phyloP scores from a whole-genome alignment of 148 eudicot genomes.

The Linanthus parryae region DNA sequence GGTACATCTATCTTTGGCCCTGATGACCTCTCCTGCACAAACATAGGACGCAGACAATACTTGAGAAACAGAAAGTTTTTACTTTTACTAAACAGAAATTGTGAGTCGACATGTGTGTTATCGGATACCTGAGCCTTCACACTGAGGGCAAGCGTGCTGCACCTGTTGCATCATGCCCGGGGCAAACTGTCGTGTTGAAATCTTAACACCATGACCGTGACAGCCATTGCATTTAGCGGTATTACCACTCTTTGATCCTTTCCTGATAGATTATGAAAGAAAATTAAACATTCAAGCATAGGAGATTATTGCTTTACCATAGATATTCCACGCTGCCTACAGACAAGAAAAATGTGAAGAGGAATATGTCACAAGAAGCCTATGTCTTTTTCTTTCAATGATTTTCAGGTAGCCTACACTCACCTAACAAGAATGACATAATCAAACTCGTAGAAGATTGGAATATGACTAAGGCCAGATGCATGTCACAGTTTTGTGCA shows the following conservation, averaged over 20 bases:
- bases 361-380: too few species aligned
- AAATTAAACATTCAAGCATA: neutral
- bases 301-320: neutral
- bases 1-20: conserved; percentile 53
- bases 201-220: conserved; percentile 61
- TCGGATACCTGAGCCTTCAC: conserved; percentile 56
- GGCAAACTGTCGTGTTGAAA: conserved; percentile 41
- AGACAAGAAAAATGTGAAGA: neutral
- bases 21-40: conserved; percentile 52
- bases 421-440: too few species aligned
- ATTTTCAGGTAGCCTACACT: too few species aligned
- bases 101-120: neutral
- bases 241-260: conserved; percentile 62
- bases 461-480: too few species aligned
- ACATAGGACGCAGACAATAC: neutral
- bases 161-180: conserved; percentile 60
- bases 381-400: too few species aligned
- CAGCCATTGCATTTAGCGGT: conserved; percentile 56
- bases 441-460: too few species aligned
- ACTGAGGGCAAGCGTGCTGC: conserved; percentile 61
- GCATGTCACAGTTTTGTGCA: too few species aligned
- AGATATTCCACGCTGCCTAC: neutral
- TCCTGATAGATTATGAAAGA: conserved; percentile 29
- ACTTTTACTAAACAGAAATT: neutral
- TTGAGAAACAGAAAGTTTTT: neutral